Base-by-base conservation (phyloP, 2,329 filamentous ascomycete genomes). In the Trichothecium sympodiale region DNA sequence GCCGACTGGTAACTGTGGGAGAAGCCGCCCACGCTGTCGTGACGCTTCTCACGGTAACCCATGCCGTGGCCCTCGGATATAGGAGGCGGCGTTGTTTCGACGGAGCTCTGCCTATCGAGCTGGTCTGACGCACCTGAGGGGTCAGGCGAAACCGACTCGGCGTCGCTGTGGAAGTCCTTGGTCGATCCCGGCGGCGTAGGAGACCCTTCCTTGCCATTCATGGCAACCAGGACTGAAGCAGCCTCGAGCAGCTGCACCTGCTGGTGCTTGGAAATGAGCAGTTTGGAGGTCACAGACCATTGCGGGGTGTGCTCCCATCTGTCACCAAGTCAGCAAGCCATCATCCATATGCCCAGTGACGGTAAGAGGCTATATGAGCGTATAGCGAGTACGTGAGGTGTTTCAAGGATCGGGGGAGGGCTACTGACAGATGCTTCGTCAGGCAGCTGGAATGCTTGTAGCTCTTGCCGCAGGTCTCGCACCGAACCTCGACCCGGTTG, bases 371-470 rank as follows among this genome's bases (percentile, higher is more conserved):
- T 17, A 15, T 29, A 23, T 29, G 10, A 15, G 14, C 6, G 26
- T 32, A 12, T 8, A n/a, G n/a, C 12, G 16, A 16, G 28, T 5
- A 28, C 8, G n/a, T 13, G 27, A 31, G 8, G 29, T 18, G 31
- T 7, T 8, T 18, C 17, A 32, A 38, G 41, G 41, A 38, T 39
- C 41, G 41, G 20, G 64, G 63, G 64, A 68, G 72, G 77, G 72
- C 67, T 72, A 94, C 91, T 77, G 80, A 96, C 91, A 95, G 82
- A 80, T 98, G 91, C 77, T 96, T 98, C 60, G 85, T 93, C 71
- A 98, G 78, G 78, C 91, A 98, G 71, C 91, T 96, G 78, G 88
- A 94, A 74, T 98, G 91, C 79, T 98, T 98, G 77, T 98, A 98
- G 65, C 87, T 87, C 74, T 98, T 98, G 62, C 89, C 89, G 70